Evolutionary conservation across 192 early-diverging fungal species (phyloP).

Genomic region (Rhizophagus prolifer): DNA sequence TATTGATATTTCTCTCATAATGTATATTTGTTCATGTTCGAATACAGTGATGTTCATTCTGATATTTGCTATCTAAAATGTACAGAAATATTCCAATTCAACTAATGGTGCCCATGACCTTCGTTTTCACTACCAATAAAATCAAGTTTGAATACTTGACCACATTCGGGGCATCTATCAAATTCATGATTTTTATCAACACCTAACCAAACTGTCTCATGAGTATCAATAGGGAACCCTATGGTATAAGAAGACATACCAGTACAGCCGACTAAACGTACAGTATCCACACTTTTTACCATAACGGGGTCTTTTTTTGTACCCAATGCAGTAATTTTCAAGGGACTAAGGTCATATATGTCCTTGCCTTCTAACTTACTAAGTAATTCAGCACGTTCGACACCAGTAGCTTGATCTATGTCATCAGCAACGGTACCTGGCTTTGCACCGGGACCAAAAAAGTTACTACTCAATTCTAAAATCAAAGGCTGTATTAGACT

Average conservation of each 20-base stretch:
- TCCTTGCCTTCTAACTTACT: constrained; percentile 82
- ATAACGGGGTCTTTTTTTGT: constrained; percentile 86
- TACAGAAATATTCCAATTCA: not conserved
- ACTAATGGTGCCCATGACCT: constrained; percentile 5
- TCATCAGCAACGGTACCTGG: constrained; percentile 79
- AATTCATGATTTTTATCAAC: constrained; percentile 73
- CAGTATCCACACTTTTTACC: constrained; percentile 75
- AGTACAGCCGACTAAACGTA: constrained; percentile 90
- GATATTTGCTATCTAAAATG: too few relatives aligned
- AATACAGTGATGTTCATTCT: too few relatives aligned
- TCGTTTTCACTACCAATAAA: not conserved
- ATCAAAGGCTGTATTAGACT: not conserved
- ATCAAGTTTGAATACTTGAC: constrained; percentile 71
- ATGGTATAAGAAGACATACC: constrained; percentile 52
- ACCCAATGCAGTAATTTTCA: constrained; percentile 69
- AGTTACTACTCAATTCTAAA: not conserved
- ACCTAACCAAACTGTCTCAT: constrained; percentile 85
- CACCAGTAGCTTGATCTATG: constrained; percentile 86
- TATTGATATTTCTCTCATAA: too few relatives aligned
- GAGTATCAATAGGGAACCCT: constrained; percentile 93
- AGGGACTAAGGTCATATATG: constrained; percentile 84
- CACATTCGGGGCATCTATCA: constrained; percentile 96
- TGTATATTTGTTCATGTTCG: too few relatives aligned
- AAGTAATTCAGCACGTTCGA: constrained; percentile 88
- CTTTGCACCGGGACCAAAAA: constrained; percentile 61